These are phyloP conservation scores for Phyllosticta paracitricarpa DNA, from an alignment of 2,329 filamentous ascomycete genomes.

Conservation along the genomic window DNA sequence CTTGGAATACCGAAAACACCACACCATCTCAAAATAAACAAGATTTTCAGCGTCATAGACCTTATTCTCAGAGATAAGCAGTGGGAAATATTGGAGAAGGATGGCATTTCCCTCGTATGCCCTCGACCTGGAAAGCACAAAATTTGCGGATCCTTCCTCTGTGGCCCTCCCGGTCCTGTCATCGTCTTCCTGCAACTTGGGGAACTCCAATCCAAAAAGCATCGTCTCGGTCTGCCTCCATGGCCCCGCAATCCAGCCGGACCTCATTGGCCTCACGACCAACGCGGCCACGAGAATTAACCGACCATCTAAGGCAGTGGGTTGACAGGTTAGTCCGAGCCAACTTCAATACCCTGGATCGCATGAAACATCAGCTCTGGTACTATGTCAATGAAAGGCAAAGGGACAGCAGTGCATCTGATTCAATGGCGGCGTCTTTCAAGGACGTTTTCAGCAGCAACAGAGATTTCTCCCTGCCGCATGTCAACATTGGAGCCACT, in stretches of 20 bases:
- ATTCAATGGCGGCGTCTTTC: not conserved
- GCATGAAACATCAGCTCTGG: not conserved
- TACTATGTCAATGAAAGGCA: not conserved
- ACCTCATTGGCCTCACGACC: not conserved
- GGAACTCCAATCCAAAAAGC: not conserved
- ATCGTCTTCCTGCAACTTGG: not conserved
- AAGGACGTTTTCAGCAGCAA: not conserved
- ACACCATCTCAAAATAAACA: too few species aligned
- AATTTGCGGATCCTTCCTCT: not conserved
- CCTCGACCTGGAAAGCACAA: not conserved
- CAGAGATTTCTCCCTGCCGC: not conserved
- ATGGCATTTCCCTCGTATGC: not conserved
- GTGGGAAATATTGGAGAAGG: not conserved
- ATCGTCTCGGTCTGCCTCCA: not conserved
- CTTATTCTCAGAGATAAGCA: not conserved
- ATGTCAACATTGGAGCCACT: too few species aligned
- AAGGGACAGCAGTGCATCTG: not conserved
- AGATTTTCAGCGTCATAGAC: too few species aligned
- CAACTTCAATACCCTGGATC: not conserved
- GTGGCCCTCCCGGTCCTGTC: not conserved
- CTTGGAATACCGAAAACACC: too few species aligned
- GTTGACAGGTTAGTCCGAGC: not conserved
- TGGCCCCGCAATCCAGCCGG: not conserved
- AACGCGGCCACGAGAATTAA: not conserved
- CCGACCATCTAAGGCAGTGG: not conserved